These are phyloP conservation scores for Xylariaceae sp. DNA, from an alignment of 2,329 filamentous ascomycete species.

Conservation along the genomic window DNA sequence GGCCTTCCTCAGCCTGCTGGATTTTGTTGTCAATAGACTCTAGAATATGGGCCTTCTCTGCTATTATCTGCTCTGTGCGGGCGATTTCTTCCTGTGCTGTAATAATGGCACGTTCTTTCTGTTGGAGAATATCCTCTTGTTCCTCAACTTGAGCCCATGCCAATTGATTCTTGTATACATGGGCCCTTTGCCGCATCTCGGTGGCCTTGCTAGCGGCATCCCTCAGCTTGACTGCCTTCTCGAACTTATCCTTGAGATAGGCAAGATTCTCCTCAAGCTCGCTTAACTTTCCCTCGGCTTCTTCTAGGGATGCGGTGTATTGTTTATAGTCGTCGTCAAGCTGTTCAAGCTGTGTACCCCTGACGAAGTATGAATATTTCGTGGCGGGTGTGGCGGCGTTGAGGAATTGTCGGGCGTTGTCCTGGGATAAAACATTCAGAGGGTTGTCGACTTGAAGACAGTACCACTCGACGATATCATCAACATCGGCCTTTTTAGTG, in stretches of 20 bases:
- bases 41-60: constrained; percentile 58
- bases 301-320: constrained; percentile 79
- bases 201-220: constrained; percentile 71
- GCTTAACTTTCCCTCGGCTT: constrained; percentile 68
- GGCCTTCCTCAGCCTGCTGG: constrained; percentile 46
- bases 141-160: constrained; percentile 89
- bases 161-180: constrained; percentile 68
- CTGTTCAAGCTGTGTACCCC: constrained; percentile 91
- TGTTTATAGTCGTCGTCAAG: constrained; percentile 90
- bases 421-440: constrained; percentile 93
- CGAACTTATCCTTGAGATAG: constrained; percentile 61
- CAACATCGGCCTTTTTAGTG: constrained; percentile 83
- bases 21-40: constrained; percentile 54
- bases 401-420: constrained; percentile 91
- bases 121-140: constrained; percentile 64
- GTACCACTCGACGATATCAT: constrained; percentile 93
- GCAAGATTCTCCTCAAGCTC: constrained; percentile 69
- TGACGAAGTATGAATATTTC: constrained; percentile 97
- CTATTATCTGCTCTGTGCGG: constrained; percentile 42
- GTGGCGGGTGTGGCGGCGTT: constrained; percentile 80
- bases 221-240: constrained; percentile 69
- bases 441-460: constrained; percentile 95
- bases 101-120: constrained; percentile 40
- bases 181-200: constrained; percentile 66
- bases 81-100: constrained; percentile 46